phyloP scores from a whole-genome alignment of 2,329 filamentous ascomycete species.

The Penicillium sumatraense region DNA sequence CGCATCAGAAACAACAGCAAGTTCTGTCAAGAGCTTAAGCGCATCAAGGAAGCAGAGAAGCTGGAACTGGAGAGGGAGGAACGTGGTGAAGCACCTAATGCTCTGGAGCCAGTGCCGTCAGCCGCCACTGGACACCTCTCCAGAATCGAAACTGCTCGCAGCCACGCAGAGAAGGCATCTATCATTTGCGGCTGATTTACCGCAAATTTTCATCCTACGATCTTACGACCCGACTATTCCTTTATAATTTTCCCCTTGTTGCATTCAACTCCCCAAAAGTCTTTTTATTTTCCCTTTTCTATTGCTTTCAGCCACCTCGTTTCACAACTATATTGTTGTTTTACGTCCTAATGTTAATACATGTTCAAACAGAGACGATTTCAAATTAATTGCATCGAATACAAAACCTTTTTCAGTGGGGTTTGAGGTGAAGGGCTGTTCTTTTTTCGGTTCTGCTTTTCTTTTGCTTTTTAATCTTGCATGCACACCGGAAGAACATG shows the following conservation, averaged over 20 bases:
- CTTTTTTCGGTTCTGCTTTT: no score
- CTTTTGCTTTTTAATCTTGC: no score
- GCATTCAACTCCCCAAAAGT: no score
- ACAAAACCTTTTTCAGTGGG: no score
- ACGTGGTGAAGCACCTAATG: constrained; percentile 2
- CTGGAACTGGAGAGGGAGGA: constrained; percentile 27
- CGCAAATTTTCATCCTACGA: neutral
- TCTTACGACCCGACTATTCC: neutral
- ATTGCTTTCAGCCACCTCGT: neutral
- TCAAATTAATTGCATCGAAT: no score
- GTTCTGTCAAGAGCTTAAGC: constrained; percentile 47
- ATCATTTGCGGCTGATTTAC: constrained; percentile 20
- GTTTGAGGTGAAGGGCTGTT: no score
- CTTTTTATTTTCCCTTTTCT: neutral
- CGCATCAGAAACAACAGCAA: constrained; percentile 46
- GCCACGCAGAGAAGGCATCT: constrained; percentile 23
- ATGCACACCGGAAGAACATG: no score
- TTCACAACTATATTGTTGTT: no score
- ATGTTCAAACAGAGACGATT: no score
- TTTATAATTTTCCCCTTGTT: neutral
- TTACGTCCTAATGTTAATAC: no score
- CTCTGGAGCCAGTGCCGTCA: constrained; percentile 16
- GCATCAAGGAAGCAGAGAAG: constrained; percentile 37
- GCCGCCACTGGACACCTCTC: constrained; percentile 19
- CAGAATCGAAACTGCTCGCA: constrained; percentile 26